Conservation (phyloP, 2,329 filamentous ascomycete species). For the Reticulascus tulasneorum region DNA sequence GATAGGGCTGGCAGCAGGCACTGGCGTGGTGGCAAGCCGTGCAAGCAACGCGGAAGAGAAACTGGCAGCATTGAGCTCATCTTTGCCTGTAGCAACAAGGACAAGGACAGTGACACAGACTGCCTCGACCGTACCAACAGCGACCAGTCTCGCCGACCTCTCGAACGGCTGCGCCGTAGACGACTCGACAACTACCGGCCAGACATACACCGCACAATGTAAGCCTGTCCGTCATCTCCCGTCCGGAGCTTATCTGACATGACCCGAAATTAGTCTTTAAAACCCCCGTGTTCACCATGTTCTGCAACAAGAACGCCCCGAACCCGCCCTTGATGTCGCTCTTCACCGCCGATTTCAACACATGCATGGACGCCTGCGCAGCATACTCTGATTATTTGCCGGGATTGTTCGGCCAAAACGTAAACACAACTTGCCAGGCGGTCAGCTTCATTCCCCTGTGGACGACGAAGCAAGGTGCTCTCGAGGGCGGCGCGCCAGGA, state of each 20-base stretch:
- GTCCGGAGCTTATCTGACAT: slow-evolving; percentile 6
- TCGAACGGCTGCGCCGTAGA: slow-evolving; percentile 36
- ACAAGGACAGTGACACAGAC: slow-evolving; percentile 11
- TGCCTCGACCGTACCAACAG: slow-evolving; percentile 15
- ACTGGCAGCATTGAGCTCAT: slow-evolving; percentile 24
- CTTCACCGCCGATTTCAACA: slow-evolving; percentile 37
- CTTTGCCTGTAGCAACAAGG: slow-evolving; percentile 16
- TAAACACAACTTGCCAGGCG: slow-evolving; percentile 24
- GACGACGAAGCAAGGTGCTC: slow-evolving; percentile 32
- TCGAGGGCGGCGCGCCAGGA: slow-evolving; percentile 30
- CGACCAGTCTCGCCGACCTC: slow-evolving; percentile 25
- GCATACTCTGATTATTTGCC: slow-evolving; percentile 19
- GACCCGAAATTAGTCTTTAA: slow-evolving; percentile 27
- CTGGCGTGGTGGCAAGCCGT: slow-evolving; percentile 35
- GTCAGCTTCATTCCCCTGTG: slow-evolving; percentile 39
- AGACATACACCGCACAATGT: slow-evolving; percentile 35
- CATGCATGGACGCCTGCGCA: slow-evolving; percentile 45
- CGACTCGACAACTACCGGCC: slow-evolving; percentile 29
- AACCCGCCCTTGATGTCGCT: slow-evolving; percentile 33
- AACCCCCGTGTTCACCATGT: slow-evolving; percentile 33
- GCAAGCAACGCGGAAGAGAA: slow-evolving; percentile 31
- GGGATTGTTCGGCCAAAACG: slow-evolving; percentile 5
- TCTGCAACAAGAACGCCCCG: slow-evolving; percentile 39
- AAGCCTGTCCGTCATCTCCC: slow-evolving; percentile 12
- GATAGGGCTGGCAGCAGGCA: slow-evolving; percentile 40